phyloP scores from a whole-genome alignment of 768 basidiomycete species.

The Termitomyces sp. region DNA sequence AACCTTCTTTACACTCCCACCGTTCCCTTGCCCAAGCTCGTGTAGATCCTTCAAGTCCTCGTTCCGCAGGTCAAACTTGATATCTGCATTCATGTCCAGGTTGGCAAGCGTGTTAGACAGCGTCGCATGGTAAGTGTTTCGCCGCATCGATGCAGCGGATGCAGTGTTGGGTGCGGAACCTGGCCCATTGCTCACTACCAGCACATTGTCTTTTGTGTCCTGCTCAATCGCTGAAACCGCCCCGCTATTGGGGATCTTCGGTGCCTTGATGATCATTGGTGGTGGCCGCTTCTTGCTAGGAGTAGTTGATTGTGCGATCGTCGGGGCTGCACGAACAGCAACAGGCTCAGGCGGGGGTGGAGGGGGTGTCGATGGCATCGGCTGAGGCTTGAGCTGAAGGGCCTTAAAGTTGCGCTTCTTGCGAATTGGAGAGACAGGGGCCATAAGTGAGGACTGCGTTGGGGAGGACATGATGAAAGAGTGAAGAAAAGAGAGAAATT shows the following conservation, averaged over 20 bases:
- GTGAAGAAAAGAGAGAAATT: conserved; percentile 1
- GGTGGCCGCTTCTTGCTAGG: conserved; percentile 69
- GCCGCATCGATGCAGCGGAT: conserved; percentile 47
- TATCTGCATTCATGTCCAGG: conserved; percentile 82
- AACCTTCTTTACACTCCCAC: conserved; percentile 96
- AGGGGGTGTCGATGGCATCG: conserved; percentile 33
- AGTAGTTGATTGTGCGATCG: conserved; percentile 30
- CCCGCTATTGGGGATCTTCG: conserved; percentile 50
- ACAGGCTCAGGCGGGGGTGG: conserved; percentile 38
- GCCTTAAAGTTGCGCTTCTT: conserved; percentile 93
- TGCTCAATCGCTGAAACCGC: conserved; percentile 38
- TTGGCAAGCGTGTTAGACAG: conserved; percentile 83
- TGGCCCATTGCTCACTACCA: conserved; percentile 42
- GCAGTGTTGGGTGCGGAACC: conserved; percentile 52
- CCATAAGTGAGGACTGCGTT: conserved; percentile 9
- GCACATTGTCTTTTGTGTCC: conserved; percentile 34
- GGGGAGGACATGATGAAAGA: conserved; percentile 7
- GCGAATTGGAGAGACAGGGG: conserved; percentile 50
- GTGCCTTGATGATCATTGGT: conserved; percentile 78
- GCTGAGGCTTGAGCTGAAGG: conserved; percentile 65
- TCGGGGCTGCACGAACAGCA: conserved; percentile 47
- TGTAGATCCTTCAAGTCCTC: conserved; percentile 89
- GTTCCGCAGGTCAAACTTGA: conserved; percentile 78
- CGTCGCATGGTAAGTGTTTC: conserved; percentile 75
- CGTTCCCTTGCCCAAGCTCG: conserved; percentile 95